These are phyloP conservation scores for Cymbopogon citratus DNA, from an alignment of 176 grass and related monocot species.

Conservation along the genomic window DNA sequence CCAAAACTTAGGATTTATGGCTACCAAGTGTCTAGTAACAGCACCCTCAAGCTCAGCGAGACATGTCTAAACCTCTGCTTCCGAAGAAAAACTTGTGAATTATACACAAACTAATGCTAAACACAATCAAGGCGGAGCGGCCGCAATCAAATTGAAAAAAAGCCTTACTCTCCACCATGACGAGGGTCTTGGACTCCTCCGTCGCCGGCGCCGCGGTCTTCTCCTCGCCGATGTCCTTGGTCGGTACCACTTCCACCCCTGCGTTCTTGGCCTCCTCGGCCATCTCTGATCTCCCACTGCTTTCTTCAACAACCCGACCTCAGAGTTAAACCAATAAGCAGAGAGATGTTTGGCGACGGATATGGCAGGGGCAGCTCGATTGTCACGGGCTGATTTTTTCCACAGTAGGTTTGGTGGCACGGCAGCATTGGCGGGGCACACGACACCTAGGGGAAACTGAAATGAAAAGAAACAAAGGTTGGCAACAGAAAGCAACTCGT, in stretches of 20 bases:
- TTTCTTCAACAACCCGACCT: neutral
- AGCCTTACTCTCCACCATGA: constrained; percentile 31
- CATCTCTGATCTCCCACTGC: constrained; percentile 7
- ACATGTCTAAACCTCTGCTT: neutral
- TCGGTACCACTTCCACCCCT: constrained; percentile 5
- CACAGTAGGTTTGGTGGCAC: neutral
- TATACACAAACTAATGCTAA: too few relatives aligned
- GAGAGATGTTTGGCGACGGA: neutral
- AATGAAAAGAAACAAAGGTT: too few relatives aligned
- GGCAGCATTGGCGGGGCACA: neutral
- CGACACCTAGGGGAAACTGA: too few relatives aligned
- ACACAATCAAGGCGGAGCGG: neutral
- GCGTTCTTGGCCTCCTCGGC: constrained; percentile 35
- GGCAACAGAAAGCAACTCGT: too few relatives aligned
- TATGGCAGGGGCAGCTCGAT: neutral
- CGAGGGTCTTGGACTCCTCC: constrained; percentile 26
- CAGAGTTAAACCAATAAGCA: neutral
- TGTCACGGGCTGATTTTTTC: neutral
- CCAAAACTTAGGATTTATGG: neutral
- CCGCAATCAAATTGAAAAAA: neutral
- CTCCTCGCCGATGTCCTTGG: constrained; percentile 48
- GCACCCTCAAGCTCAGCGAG: neutral
- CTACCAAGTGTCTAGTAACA: neutral
- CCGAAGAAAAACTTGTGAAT: neutral
- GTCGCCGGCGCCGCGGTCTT: constrained; percentile 14